Conservation (phyloP, 768 basidiomycete genomes). For the Clavaria fumosa region DNA sequence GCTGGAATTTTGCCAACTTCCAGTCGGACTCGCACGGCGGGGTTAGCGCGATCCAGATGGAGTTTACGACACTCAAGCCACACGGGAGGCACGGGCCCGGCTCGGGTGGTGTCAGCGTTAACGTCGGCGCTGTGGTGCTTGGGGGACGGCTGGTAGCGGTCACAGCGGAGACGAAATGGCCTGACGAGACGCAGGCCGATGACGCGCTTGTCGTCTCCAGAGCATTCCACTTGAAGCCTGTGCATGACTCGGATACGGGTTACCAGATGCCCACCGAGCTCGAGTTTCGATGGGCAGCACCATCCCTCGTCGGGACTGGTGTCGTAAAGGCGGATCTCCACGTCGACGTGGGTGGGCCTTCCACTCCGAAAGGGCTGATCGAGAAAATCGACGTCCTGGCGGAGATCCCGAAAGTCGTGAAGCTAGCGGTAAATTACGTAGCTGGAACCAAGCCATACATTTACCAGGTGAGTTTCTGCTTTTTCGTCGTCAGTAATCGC, state of each 20-base stretch:
- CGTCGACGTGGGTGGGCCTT: conserved; percentile 41
- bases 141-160: conserved; percentile 62
- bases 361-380: conserved; percentile 56
- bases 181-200: conserved; percentile 36
- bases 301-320: conserved; percentile 39
- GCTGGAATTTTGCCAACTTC: conserved; percentile 96
- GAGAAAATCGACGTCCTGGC: conserved; percentile 93
- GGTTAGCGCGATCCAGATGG: conserved; percentile 87
- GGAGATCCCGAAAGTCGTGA: conserved; percentile 86
- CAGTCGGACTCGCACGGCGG: conserved; percentile 58
- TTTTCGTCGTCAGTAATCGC: conserved; percentile 17
- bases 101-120: conserved; percentile 73
- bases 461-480: conserved; percentile 55
- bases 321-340: conserved; percentile 38
- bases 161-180: conserved; percentile 69
- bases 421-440: conserved; percentile 86
- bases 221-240: conserved; percentile 43
- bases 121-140: conserved; percentile 73
- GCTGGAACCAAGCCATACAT: conserved; percentile 89
- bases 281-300: conserved; percentile 64
- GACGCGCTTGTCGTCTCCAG: conserved; percentile 42
- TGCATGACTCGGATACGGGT: conserved; percentile 63
- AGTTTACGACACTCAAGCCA: conserved; percentile 70
- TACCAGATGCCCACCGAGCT: conserved; percentile 62
- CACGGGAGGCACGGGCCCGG: conserved; percentile 70